Percentiles rank a stretch among this genome's conserved stretches.
Conservation (phyloP, 2,329 filamentous ascomycete genomes). For the Ophiocordyceps camponoti-saundersi region DNA sequence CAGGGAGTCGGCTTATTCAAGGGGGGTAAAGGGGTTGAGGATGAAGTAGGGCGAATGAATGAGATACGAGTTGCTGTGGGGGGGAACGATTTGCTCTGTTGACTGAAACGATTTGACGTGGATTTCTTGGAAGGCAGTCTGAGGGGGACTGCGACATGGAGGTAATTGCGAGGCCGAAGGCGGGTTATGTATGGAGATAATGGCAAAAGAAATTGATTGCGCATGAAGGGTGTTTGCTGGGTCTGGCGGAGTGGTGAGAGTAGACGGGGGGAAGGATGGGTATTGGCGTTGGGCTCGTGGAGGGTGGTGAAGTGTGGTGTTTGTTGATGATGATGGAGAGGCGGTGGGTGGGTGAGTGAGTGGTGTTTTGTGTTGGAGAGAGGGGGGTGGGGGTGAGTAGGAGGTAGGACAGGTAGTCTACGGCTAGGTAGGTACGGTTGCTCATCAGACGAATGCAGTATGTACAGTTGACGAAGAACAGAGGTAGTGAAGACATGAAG, state of each 20-base stretch:
- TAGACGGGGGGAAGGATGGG: too few species aligned
- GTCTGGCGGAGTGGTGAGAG: too few species aligned
- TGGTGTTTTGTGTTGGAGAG: too few species aligned
- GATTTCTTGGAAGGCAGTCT: conserved; percentile 18
- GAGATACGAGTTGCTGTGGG: conserved; percentile 11
- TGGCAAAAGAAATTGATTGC: background rate
- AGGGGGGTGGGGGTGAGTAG: too few species aligned
- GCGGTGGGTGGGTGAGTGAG: too few species aligned
- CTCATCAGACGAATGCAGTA: too few species aligned
- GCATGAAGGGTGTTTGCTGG: background rate
- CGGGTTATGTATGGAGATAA: conserved; percentile 9
- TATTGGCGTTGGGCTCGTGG: background rate
- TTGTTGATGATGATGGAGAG: too few species aligned
- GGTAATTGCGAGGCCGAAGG: conserved; percentile 12
- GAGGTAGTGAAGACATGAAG: too few species aligned
- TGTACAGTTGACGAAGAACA: too few species aligned
- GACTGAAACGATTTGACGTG: conserved; percentile 14
- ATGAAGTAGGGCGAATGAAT: background rate
- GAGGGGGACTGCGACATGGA: conserved; percentile 12
- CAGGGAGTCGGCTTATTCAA: conserved; percentile 13
- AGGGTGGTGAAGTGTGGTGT: too few species aligned
- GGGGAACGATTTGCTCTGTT: conserved; percentile 12
- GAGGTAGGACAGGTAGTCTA: too few species aligned
- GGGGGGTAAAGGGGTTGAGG: background rate
- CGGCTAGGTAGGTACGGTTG: too few species aligned